Percentiles rank a stretch among this genome's conserved stretches.
Conservation (phyloP, 2,329 filamentous ascomycete species). For the Arthrobotrys pseudoclavata region DNA sequence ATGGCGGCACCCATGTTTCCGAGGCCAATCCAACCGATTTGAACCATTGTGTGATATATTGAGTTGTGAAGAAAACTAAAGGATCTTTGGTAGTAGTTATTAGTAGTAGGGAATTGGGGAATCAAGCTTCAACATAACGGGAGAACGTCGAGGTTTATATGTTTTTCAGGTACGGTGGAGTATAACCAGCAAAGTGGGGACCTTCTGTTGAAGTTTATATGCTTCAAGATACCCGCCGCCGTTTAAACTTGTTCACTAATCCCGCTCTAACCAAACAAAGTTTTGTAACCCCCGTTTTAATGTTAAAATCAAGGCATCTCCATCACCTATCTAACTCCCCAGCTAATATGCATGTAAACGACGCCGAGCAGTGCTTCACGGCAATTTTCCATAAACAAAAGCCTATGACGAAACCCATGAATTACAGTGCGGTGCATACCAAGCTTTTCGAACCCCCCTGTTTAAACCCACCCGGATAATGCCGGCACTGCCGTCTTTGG, state of each 20-base stretch:
- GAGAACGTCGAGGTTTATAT: conserved; percentile 27
- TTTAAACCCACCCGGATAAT: conserved; percentile 30
- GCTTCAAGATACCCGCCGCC: neutral
- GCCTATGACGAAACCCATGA: conserved; percentile 28
- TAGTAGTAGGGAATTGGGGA: neutral
- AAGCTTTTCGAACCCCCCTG: conserved; percentile 31
- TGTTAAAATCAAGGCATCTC: neutral
- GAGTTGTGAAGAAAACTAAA: neutral
- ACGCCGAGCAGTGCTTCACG: too few relatives aligned
- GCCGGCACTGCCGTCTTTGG: conserved; percentile 48
- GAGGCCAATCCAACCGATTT: conserved; percentile 82
- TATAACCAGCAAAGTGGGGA: neutral
- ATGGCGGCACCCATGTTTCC: conserved; percentile 90
- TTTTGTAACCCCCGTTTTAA: neutral
- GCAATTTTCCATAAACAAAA: neutral
- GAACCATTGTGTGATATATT: conserved; percentile 63
- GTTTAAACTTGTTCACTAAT: conserved; percentile 36
- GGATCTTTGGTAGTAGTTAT: neutral
- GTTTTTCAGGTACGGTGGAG: neutral
- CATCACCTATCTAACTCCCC: neutral
- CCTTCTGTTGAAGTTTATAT: conserved; percentile 29
- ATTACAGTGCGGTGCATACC: conserved; percentile 24
- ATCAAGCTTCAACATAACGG: neutral
- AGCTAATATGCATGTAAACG: neutral
- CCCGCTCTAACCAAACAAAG: conserved; percentile 9